Evolutionary conservation across 2,329 filamentous ascomycete species (phyloP).

Genomic region (Fusarium pseudonygamai): DNA sequence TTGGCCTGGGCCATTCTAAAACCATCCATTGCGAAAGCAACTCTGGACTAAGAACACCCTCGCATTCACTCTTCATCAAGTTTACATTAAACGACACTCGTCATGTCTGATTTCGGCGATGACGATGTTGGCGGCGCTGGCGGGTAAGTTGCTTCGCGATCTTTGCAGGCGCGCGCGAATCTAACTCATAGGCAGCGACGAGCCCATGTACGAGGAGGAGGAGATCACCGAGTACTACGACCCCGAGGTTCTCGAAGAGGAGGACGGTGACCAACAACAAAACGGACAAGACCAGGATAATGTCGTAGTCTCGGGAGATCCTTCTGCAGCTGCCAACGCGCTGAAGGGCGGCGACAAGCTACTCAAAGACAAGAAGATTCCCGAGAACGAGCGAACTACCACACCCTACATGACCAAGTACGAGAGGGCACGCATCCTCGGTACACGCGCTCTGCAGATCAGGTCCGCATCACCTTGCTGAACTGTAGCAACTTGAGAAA

Average conservation of each 20-base stretch:
- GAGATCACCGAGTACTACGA: slow-evolving; percentile 68
- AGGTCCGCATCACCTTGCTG: slow-evolving; percentile 66
- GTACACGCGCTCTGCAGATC: slow-evolving; percentile 93
- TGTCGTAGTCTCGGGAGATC: slow-evolving; percentile 69
- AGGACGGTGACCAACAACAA: slow-evolving; percentile 61
- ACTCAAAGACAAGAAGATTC: slow-evolving; percentile 85
- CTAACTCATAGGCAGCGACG: slow-evolving; percentile 62
- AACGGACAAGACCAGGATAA: slow-evolving; percentile 67
- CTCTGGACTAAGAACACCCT: not conserved
- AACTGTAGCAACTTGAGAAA: not conserved
- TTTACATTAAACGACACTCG: slow-evolving; percentile 22
- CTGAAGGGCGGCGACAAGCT: slow-evolving; percentile 64
- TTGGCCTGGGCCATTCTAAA: slow-evolving; percentile 33
- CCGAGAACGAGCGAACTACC: slow-evolving; percentile 86
- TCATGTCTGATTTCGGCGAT: slow-evolving; percentile 80
- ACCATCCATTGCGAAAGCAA: slow-evolving; percentile 29
- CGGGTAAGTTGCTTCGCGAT: slow-evolving; percentile 57
- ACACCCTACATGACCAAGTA: slow-evolving; percentile 99
- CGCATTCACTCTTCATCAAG: not conserved
- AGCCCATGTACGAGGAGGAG: slow-evolving; percentile 78
- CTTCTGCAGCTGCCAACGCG: slow-evolving; percentile 66
- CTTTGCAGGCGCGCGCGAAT: slow-evolving; percentile 16
- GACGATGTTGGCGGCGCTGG: slow-evolving; percentile 68
- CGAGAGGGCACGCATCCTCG: slow-evolving; percentile 91
- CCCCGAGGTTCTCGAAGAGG: slow-evolving; percentile 63